Evolutionary conservation across 352 stramenopile genomes (phyloP), one percentile per base, ranked within the genome.

Genomic region (Phytophthora hybrid): DNA sequence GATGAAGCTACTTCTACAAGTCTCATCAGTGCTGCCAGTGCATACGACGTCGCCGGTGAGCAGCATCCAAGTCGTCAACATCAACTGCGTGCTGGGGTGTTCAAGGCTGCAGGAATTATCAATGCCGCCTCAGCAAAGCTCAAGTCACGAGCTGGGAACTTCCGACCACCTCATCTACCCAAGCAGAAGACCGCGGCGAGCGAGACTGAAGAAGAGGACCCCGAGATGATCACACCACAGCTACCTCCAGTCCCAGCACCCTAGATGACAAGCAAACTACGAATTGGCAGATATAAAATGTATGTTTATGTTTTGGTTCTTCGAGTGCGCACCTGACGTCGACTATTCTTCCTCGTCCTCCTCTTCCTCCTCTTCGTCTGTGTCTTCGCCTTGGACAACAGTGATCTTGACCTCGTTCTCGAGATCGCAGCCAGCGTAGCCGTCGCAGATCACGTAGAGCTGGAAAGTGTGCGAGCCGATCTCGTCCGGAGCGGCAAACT

Each of bases 361-460:
- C 1, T 87, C 79, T 3, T 81, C 77, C 10, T 84, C 77, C 14
- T 88, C 82, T 62, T 86, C 81, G 14, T 93, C 85, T 39, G 83
- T 31, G 29, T 31, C 29, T 6, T 81, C 64, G 13, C 69, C 79
- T 63, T 94, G 71, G 4, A 93, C 78, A 18, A 96, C 88, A 1
- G 68, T 83, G 46, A 96, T 80, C 26, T 72, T 71, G 47, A 96
- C 75, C 64, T 98, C 91, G 79, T 99, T 99, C 81, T 99, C 98
- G 69, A 99, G 89, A 77, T 99, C 98, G 76, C 94, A 99, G 26
- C 98, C 98, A 8, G 99, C 80, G 80, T 99, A 99, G 60, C 94
- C 97, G 76, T 99, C 98, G 82, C 97, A 99, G 80, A 99, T 99
- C 46, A 99, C 97, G 78, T 99, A 99, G 26, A 99, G 79, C 64